A percentile compares a stretch with the other conserved stretches of the same genome.
Conservation (phyloP, 345 rosid genomes). For the Heritiera fomes region DNA sequence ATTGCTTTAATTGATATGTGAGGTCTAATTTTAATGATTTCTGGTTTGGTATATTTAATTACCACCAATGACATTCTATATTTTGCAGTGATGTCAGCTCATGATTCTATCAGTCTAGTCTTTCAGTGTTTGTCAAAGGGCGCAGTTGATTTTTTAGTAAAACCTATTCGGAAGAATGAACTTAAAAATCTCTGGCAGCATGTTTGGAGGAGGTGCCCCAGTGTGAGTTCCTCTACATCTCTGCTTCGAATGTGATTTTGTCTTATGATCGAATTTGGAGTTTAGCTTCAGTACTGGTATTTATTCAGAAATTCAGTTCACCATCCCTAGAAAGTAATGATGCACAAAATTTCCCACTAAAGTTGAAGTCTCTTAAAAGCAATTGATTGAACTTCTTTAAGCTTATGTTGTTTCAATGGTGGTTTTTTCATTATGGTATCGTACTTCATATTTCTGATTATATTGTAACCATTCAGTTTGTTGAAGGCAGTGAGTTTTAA, state of each 20-base stretch:
- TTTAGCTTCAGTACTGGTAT: not conserved
- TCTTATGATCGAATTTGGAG: not conserved
- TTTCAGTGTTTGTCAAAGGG: constrained; percentile 83
- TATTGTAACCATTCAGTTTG: constrained; percentile 15
- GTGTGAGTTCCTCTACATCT: constrained; percentile 48
- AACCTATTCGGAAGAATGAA: constrained; percentile 86
- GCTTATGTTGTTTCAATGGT: not conserved
- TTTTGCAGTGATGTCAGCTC: constrained; percentile 81
- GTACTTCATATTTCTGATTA: constrained; percentile 9
- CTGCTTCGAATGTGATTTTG: constrained; percentile 19
- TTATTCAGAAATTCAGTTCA: not conserved
- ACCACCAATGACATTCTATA: constrained; percentile 24
- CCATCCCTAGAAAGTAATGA: constrained; percentile 3
- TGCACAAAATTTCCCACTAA: not conserved
- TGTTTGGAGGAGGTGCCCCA: constrained; percentile 84
- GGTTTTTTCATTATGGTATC: not conserved
- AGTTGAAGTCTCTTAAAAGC: not conserved
- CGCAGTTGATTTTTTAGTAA: constrained; percentile 81
- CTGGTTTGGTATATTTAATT: constrained; percentile 30
- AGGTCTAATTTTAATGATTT: constrained; percentile 24
- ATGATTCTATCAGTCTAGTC: constrained; percentile 77
- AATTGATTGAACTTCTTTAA: constrained; percentile 7
- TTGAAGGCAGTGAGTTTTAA: not conserved
- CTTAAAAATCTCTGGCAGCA: constrained; percentile 86
- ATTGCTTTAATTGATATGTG: constrained; percentile 12